A percentile compares a stretch with the other conserved stretches of the same genome.
Evolutionary conservation across 306 rosid genomes (phyloP).

Genomic region (Dalbergia oliveri): DNA sequence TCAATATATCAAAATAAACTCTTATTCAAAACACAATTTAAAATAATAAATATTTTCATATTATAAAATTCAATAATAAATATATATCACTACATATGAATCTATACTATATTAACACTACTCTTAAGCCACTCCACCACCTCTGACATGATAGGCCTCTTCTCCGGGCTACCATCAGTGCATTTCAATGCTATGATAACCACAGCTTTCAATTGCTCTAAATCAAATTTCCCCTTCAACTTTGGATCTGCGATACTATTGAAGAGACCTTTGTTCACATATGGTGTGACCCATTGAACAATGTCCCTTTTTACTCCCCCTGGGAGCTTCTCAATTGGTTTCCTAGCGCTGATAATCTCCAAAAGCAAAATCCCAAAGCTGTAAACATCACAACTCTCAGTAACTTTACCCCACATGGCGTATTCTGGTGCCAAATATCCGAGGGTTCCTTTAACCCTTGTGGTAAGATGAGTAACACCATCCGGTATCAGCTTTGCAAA

Average conservation of each 20-base stretch:
- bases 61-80: too few relatives aligned
- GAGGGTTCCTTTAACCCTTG: constrained; percentile 80
- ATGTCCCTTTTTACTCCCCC: constrained; percentile 84
- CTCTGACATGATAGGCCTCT: constrained; percentile 66
- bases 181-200: constrained; percentile 64
- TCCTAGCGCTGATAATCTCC: constrained; percentile 69
- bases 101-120: not conserved
- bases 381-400: constrained; percentile 84
- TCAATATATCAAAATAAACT: too few relatives aligned
- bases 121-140: constrained; percentile 70
- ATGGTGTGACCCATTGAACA: constrained; percentile 83
- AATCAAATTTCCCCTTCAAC: constrained; percentile 62
- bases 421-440: constrained; percentile 92
- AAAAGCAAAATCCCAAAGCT: constrained; percentile 83
- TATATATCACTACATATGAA: not conserved
- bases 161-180: constrained; percentile 58
- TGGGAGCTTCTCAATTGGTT: constrained; percentile 75
- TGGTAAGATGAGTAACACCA: constrained; percentile 75
- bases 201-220: constrained; percentile 53
- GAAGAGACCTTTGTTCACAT: constrained; percentile 58
- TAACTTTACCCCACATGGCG: constrained; percentile 91
- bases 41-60: too few relatives aligned
- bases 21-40: too few relatives aligned
- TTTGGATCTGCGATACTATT: constrained; percentile 67
- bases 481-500: constrained; percentile 80